Conservation (phyloP, 2,329 filamentous ascomycete species). For the Colletotrichum sp. region DNA sequence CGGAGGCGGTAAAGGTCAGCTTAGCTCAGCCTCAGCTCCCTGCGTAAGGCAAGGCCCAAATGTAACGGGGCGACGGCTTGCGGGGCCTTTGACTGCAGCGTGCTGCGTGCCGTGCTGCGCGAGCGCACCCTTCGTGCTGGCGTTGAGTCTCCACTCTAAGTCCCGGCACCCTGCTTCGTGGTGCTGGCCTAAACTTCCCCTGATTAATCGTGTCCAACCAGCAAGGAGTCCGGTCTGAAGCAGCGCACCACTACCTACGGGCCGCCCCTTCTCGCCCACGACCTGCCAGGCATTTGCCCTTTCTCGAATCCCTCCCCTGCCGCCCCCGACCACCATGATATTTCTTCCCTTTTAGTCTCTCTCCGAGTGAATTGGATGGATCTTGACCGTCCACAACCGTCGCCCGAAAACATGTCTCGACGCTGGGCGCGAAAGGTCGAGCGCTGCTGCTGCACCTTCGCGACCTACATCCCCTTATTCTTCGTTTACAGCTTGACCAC, state of each 20-base stretch:
- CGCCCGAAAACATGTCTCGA: constrained; percentile 56
- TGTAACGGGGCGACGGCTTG: background rate
- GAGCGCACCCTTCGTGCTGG: background rate
- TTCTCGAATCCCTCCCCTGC: background rate
- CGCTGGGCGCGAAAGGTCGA: constrained; percentile 75
- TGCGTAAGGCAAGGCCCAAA: background rate
- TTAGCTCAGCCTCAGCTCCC: constrained; percentile 9
- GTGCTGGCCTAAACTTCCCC: background rate
- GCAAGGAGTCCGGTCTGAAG: background rate
- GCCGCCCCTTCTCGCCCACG: constrained; percentile 1
- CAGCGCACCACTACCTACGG: constrained; percentile 1
- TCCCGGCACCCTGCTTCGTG: background rate
- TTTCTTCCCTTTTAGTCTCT: background rate
- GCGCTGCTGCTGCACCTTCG: constrained; percentile 80
- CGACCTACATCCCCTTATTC: constrained; percentile 83
- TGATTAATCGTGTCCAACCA: constrained; percentile 6
- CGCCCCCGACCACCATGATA: constrained; percentile 12
- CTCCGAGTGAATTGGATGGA: constrained; percentile 22
- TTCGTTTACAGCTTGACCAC: constrained; percentile 92
- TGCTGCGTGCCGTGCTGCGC: background rate
- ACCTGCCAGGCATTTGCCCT: background rate
- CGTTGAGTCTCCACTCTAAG: background rate
- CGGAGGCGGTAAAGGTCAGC: background rate
- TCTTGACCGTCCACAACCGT: constrained; percentile 3
- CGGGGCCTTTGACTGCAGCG: background rate